phyloP scores from a whole-genome alignment of 1,139 yeast genomes.

The Candida dubliniensis region DNA sequence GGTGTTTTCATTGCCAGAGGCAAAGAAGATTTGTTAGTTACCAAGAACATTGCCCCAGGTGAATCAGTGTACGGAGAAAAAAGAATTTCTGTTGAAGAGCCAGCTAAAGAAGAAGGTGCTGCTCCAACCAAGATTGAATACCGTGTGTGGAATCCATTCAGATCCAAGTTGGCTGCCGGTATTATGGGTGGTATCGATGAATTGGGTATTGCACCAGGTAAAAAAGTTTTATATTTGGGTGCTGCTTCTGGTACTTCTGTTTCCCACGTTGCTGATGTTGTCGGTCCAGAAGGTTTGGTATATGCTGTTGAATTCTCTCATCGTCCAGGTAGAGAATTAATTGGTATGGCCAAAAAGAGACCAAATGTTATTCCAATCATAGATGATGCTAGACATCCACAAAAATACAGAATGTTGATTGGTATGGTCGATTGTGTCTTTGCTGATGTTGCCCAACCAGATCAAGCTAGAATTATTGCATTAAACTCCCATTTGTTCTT shows the following conservation, averaged over 20 bases:
- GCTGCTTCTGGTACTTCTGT: slow-evolving; percentile 99
- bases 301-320: slow-evolving; percentile 99
- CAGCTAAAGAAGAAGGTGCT: slow-evolving; percentile 78
- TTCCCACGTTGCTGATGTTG: slow-evolving; percentile 96
- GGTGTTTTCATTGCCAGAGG: slow-evolving; percentile 99
- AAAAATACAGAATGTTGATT: slow-evolving; percentile 96
- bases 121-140: slow-evolving; percentile 96
- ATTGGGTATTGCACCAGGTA: slow-evolving; percentile 95
- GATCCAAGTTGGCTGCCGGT: slow-evolving; percentile 99
- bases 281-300: slow-evolving; percentile 98
- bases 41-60: slow-evolving; percentile 97
- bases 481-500: slow-evolving; percentile 96
- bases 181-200: slow-evolving; percentile 99
- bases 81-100: slow-evolving; percentile 91
- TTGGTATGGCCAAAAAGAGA: slow-evolving; percentile 99
- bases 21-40: slow-evolving; percentile 95
- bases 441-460: slow-evolving; percentile 99
- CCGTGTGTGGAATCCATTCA: slow-evolving; percentile 99
- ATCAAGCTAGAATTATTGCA: slow-evolving; percentile 99
- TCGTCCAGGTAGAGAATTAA: slow-evolving; percentile 99
- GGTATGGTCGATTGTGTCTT: slow-evolving; percentile 99
- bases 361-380: slow-evolving; percentile 98
- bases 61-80: slow-evolving; percentile 98
- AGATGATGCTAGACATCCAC: slow-evolving; percentile 99
- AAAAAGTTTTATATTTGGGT: slow-evolving; percentile 95